Conservation (phyloP, 352 stramenopile species). For the Phytopythium litorale region DNA sequence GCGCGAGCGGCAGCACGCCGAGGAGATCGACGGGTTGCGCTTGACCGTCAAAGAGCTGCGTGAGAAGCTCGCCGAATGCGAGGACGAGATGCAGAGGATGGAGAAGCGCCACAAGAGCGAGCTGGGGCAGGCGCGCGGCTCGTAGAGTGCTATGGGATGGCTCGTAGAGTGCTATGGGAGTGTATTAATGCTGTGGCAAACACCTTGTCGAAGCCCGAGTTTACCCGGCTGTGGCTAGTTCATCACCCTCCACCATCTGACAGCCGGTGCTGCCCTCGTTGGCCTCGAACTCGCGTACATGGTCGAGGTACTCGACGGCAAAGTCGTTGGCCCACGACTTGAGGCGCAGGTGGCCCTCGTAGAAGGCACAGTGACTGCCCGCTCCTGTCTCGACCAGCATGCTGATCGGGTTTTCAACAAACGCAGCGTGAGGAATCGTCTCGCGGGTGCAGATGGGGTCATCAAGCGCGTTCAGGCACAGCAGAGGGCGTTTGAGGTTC, state of each 20-base stretch:
- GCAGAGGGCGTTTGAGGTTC: conserved; percentile 48
- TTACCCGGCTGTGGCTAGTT: neutral
- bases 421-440: conserved; percentile 61
- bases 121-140: conserved; percentile 16
- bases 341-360: conserved; percentile 47
- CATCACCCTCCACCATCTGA: neutral
- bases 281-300: conserved; percentile 39
- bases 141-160: neutral
- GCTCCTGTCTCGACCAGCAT: conserved; percentile 27
- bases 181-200: no score
- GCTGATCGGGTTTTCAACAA: conserved; percentile 35
- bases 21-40: conserved; percentile 54
- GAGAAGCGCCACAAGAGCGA: conserved; percentile 51
- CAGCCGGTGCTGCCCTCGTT: conserved; percentile 14
- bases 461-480: conserved; percentile 76
- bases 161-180: neutral
- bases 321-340: conserved; percentile 64
- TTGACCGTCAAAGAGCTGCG: conserved; percentile 58
- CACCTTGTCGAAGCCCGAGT: no score
- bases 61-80: conserved; percentile 65
- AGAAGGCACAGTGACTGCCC: conserved; percentile 79
- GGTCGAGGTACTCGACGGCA: conserved; percentile 62
- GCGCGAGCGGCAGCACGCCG: conserved; percentile 28
- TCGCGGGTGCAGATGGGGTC: conserved; percentile 76
- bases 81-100: conserved; percentile 82